Base-by-base conservation (phyloP, 2,329 filamentous ascomycete genomes). In the Fonsecaea nubica region DNA sequence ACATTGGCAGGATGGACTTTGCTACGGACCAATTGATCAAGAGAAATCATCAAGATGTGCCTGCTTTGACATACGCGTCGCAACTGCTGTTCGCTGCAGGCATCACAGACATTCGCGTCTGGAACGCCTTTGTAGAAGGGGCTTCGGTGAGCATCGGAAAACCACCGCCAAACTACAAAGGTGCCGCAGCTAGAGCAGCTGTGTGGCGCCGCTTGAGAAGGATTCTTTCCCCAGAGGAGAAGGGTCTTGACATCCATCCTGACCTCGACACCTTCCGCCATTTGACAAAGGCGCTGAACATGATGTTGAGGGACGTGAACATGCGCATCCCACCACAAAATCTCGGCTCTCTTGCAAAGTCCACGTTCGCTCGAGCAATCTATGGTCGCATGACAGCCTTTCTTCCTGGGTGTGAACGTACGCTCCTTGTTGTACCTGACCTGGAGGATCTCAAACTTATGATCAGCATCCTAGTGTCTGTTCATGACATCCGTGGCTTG, bases 81-180 rank as follows among this genome's bases (percentile, higher is more conserved):
- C 36, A 65, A 38, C 35, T 66, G n/a, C 54, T 67, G 57, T n/a
- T 15, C 10, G 48, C 50, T 8, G 61, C 48, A 60, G 60, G 61
- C 21, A 42, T 53, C 12, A 56, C 32, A 6, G 62, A 70, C 32
- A 65, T 64, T 32, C 56, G 62, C n/a, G 58, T 64, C 25, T 71
- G 68, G 69, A 71, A 71, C 35, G 63, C 59, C 3, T 66, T 67
- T 32, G 55, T 71, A 18, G 58, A 58, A 63, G 68, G 68, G 36
- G 36, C 64, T 4, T 50, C 30, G 30, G 35, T 30, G 12, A 63
- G 61, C 18, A 30, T 66, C 25, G 42, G 30, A n/a, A 40, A 59
- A 54, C 15, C 58, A 30, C 45, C 38, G 38, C 7, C 57, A 36
- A 35, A 50, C n/a, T 38, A 18, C 40, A 55, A 63, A 33, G 35